Conservation (phyloP, 2,329 filamentous ascomycete species). For the Pezizomycotina sp. region DNA sequence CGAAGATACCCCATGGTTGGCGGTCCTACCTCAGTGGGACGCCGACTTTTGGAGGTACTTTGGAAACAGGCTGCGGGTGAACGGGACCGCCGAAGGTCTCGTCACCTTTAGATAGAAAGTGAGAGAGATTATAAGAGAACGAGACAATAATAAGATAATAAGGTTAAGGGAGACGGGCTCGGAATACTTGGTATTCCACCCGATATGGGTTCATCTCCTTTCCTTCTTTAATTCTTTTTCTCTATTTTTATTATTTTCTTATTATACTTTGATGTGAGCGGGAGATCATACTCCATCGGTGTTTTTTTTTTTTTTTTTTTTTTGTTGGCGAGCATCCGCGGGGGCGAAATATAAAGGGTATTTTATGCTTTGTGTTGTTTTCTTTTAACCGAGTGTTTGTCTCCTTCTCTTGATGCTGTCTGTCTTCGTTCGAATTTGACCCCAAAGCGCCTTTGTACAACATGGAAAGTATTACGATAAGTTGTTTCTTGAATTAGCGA, state of each 20-base stretch:
- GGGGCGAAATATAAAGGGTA: too few relatives aligned
- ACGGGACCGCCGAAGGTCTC: constrained; percentile 15
- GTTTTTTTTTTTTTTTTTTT: background rate
- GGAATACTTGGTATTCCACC: constrained; percentile 13
- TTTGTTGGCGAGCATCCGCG: background rate
- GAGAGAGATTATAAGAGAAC: too few relatives aligned
- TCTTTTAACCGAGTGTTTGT: too few relatives aligned
- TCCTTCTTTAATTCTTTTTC: constrained; percentile 1
- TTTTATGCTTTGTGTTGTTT: too few relatives aligned
- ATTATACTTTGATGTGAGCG: background rate
- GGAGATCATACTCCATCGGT: background rate
- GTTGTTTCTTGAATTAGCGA: too few relatives aligned
- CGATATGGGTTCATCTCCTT: background rate
- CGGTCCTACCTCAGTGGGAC: constrained; percentile 8
- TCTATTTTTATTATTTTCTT: background rate
- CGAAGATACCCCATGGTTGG: constrained; percentile 5
- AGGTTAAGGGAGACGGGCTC: too few relatives aligned
- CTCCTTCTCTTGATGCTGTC: background rate
- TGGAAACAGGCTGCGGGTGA: constrained; percentile 11
- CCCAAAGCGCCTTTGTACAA: too few relatives aligned
- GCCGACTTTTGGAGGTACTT: constrained; percentile 15
- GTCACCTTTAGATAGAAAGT: too few relatives aligned
- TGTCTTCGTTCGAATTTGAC: too few relatives aligned
- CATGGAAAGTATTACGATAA: too few relatives aligned
- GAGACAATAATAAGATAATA: too few relatives aligned